phyloP scores from a whole-genome alignment of 495 filamentous ascomycete species.

The Cetradonia linearis region DNA sequence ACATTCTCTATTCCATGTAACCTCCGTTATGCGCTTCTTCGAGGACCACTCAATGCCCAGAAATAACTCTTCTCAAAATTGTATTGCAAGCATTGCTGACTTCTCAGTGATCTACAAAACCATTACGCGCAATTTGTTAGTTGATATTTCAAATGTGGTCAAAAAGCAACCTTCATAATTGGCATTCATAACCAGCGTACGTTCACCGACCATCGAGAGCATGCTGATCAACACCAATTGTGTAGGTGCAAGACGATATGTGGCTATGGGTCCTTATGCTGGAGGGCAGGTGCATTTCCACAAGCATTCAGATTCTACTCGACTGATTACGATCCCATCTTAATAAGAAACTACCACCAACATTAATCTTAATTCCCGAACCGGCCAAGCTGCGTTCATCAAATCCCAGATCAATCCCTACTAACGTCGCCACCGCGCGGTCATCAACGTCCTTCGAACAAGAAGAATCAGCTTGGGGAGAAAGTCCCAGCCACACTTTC shows the following conservation, averaged over 20 bases:
- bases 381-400: too few species aligned
- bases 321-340: too few species aligned
- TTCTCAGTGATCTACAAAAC: not conserved
- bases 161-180: not conserved
- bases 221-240: not conserved
- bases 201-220: not conserved
- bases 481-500: too few species aligned
- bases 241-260: slow-evolving; percentile 28
- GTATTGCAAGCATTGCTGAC: not conserved
- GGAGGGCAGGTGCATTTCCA: slow-evolving; percentile 29
- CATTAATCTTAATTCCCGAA: too few species aligned
- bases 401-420: too few species aligned
- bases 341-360: too few species aligned
- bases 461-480: too few species aligned
- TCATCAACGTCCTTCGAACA: too few species aligned
- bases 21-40: not conserved
- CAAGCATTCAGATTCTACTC: not conserved
- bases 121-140: not conserved
- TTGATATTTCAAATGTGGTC: not conserved
- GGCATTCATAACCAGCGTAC: not conserved
- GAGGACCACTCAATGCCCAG: not conserved
- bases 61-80: not conserved
- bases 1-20: not conserved
- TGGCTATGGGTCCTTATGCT: slow-evolving; percentile 50
- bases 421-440: not conserved